A percentile compares a stretch with the other conserved stretches of the same genome.
Evolutionary conservation across 2,329 filamentous ascomycete genomes (phyloP).

Genomic region (Colletotrichum sp.): DNA sequence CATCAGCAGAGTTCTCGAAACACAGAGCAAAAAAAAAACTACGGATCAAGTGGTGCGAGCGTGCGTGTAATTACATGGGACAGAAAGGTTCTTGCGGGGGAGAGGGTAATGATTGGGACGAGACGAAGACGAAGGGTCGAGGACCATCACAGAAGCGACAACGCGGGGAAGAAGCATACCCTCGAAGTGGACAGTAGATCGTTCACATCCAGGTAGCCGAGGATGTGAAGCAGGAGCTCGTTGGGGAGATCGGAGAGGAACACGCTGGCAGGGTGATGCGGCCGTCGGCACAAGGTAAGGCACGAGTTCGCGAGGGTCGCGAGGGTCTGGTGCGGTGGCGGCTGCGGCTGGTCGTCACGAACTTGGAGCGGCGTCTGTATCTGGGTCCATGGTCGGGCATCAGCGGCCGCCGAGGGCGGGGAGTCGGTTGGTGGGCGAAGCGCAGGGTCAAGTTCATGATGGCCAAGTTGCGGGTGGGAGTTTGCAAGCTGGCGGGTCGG

Average conservation of each 20-base stretch:
- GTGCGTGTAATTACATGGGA: neutral
- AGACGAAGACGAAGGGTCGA: neutral
- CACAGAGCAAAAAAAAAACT: neutral
- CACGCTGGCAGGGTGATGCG: neutral
- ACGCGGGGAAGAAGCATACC: conserved; percentile 43
- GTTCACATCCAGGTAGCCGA: conserved; percentile 61
- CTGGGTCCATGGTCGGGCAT: conserved; percentile 30
- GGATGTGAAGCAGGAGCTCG: conserved; percentile 61
- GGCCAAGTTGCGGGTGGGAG: neutral
- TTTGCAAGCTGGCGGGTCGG: conserved; percentile 37
- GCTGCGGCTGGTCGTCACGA: neutral
- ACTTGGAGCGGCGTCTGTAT: neutral
- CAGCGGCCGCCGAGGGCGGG: conserved; percentile 24
- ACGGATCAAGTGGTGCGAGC: neutral
- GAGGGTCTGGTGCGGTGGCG: neutral
- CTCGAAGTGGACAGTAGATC: conserved; percentile 62
- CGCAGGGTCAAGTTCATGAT: conserved; percentile 17
- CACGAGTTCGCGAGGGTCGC: neutral
- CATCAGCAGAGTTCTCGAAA: conserved; percentile 10
- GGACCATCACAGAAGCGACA: neutral
- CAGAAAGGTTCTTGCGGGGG: neutral
- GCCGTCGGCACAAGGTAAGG: neutral
- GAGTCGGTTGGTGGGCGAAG: conserved; percentile 25
- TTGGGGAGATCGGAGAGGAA: conserved; percentile 49
- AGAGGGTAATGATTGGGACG: neutral